phyloP scores from a whole-genome alignment of 2,329 filamentous ascomycete species.

The Fusarium ambrosium region DNA sequence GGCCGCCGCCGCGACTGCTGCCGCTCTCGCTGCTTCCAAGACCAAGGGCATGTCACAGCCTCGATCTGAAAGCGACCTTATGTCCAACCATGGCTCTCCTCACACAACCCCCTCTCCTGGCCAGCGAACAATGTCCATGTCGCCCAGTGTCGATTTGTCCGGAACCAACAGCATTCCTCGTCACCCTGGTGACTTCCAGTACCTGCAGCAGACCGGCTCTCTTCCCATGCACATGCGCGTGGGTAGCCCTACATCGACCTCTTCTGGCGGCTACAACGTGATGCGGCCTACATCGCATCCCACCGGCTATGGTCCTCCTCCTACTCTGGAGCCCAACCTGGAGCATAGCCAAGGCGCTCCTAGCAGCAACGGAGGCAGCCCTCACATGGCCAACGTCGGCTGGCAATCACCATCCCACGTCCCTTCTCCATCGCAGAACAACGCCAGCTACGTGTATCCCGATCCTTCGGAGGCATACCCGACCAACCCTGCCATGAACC shows the following conservation, averaged over 20 bases:
- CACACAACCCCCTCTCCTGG: slow-evolving; percentile 85
- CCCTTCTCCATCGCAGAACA: slow-evolving; percentile 77
- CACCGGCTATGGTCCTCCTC: slow-evolving; percentile 82
- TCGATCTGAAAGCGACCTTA: slow-evolving; percentile 78
- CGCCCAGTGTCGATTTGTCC: slow-evolving; percentile 81
- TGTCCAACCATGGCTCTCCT: slow-evolving; percentile 80
- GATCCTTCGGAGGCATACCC: slow-evolving; percentile 81
- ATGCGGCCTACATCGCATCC: slow-evolving; percentile 88
- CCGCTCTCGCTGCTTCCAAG: slow-evolving; percentile 76
- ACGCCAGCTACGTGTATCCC: slow-evolving; percentile 80
- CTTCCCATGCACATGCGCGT: slow-evolving; percentile 87
- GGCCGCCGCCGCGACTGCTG: slow-evolving; percentile 88
- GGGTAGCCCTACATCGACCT: slow-evolving; percentile 77
- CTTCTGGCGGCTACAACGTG: slow-evolving; percentile 67
- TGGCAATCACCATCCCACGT: slow-evolving; percentile 90
- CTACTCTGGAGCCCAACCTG: slow-evolving; percentile 86
- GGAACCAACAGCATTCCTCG: slow-evolving; percentile 77
- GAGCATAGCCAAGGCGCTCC: slow-evolving; percentile 78
- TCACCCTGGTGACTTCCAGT: slow-evolving; percentile 74
- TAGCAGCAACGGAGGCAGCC: slow-evolving; percentile 83
- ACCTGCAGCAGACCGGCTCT: slow-evolving; percentile 79
- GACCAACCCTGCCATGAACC: slow-evolving; percentile 69
- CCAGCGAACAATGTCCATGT: slow-evolving; percentile 84
- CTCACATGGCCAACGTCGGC: slow-evolving; percentile 83
- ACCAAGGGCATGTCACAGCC: slow-evolving; percentile 59